phyloP scores from a whole-genome alignment of 805 yeast species.

The Suhomyces kilbournensis region DNA sequence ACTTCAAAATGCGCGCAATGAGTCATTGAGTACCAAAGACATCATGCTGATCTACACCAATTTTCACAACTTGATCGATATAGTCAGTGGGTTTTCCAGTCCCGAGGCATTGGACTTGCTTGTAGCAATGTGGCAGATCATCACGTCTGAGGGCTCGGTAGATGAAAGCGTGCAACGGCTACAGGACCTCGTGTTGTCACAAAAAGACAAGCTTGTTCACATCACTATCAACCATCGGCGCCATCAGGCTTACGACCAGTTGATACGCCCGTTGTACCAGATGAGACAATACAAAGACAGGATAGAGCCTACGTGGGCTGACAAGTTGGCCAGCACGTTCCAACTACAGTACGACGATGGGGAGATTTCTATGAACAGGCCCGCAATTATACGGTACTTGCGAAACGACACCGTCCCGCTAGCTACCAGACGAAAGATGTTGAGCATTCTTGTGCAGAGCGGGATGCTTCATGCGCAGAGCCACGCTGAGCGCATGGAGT shows the following conservation, averaged over 20 bases:
- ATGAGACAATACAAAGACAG: not conserved
- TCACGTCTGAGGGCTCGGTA: constrained; percentile 11
- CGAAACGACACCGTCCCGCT: constrained; percentile 8
- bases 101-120: constrained; percentile 15
- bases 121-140: constrained; percentile 23
- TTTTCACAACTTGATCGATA: constrained; percentile 21
- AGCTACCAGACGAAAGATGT: constrained; percentile 18
- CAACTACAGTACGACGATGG: constrained; percentile 14
- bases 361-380: constrained; percentile 9
- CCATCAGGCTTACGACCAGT: constrained; percentile 18
- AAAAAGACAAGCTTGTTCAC: constrained; percentile 22
- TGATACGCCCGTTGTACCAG: constrained; percentile 17
- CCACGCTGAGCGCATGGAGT: constrained; percentile 10
- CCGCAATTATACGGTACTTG: constrained; percentile 14
- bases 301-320: constrained; percentile 19
- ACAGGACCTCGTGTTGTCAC: constrained; percentile 15
- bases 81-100: constrained; percentile 18
- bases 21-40: constrained; percentile 6
- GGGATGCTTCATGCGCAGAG: constrained; percentile 16
- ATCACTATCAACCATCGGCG: constrained; percentile 26
- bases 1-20: constrained; percentile 5
- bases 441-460: constrained; percentile 13
- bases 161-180: constrained; percentile 3
- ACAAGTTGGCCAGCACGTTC: constrained; percentile 21
- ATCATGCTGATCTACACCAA: constrained; percentile 14